Evolutionary conservation across 2,329 filamentous ascomycete genomes (phyloP).

Genomic region (Purpureocillium takamizusanense): DNA sequence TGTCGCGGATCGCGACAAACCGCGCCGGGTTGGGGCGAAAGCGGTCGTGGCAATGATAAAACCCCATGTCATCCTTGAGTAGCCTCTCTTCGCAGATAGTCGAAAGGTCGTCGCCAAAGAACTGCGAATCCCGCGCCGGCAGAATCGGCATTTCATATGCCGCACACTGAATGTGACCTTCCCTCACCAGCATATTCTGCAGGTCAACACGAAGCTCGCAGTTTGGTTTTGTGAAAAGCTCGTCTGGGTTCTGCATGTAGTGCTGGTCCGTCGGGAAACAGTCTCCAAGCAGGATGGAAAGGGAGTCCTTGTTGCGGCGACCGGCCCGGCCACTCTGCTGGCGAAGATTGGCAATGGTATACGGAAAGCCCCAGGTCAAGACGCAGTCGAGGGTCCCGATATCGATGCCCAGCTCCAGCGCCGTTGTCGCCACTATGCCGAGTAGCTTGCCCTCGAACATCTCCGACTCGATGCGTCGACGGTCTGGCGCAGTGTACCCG

Average conservation of each 20-base stretch:
- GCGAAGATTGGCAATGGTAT: slow-evolving; percentile 86
- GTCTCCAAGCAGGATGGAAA: slow-evolving; percentile 84
- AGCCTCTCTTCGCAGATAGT: slow-evolving; percentile 68
- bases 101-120: slow-evolving; percentile 68
- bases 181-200: slow-evolving; percentile 81
- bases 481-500: slow-evolving; percentile 86
- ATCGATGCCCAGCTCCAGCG: slow-evolving; percentile 87
- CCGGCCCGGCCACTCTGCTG: slow-evolving; percentile 94
- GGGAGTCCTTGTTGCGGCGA: slow-evolving; percentile 82
- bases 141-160: slow-evolving; percentile 90
- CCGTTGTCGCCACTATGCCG: slow-evolving; percentile 88
- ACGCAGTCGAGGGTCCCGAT: slow-evolving; percentile 93
- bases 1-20: slow-evolving; percentile 81
- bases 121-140: slow-evolving; percentile 63
- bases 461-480: slow-evolving; percentile 79
- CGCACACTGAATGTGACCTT: slow-evolving; percentile 92
- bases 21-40: slow-evolving; percentile 80
- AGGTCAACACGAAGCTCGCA: slow-evolving; percentile 84
- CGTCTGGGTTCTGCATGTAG: slow-evolving; percentile 93
- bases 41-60: slow-evolving; percentile 81
- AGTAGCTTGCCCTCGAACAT: slow-evolving; percentile 96
- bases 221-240: slow-evolving; percentile 88
- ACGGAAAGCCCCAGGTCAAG: slow-evolving; percentile 88
- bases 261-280: slow-evolving; percentile 86
- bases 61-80: slow-evolving; percentile 64